phyloP scores from a whole-genome alignment of 108 stramenopile genomes.

The Cyclotella cryptica region DNA sequence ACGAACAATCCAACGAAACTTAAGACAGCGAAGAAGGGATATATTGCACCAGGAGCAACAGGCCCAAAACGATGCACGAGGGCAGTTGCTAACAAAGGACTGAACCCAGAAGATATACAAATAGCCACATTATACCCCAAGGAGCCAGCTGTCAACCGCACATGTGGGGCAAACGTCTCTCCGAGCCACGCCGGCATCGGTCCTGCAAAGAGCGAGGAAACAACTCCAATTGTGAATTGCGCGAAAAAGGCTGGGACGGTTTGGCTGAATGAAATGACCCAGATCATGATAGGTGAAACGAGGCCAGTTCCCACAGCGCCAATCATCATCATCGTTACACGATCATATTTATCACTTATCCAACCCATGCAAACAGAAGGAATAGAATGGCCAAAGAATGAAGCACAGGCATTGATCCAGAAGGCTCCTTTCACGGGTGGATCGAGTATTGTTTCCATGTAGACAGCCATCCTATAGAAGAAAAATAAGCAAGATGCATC shows the following conservation, averaged over 20 bases:
- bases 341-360: slow-evolving; percentile 60
- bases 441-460: slow-evolving; percentile 65
- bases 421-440: slow-evolving; percentile 71
- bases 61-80: slow-evolving; percentile 47
- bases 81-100: slow-evolving; percentile 66
- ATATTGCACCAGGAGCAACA: slow-evolving; percentile 57
- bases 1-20: slow-evolving; percentile 59
- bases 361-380: slow-evolving; percentile 54
- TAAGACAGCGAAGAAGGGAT: slow-evolving; percentile 47
- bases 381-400: slow-evolving; percentile 53
- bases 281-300: slow-evolving; percentile 52
- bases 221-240: slow-evolving; percentile 60
- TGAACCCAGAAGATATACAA: slow-evolving; percentile 62
- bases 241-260: slow-evolving; percentile 52
- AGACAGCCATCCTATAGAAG: slow-evolving; percentile 58
- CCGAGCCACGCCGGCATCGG: slow-evolving; percentile 69
- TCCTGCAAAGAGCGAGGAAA: slow-evolving; percentile 63
- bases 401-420: slow-evolving; percentile 61
- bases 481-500: neutral
- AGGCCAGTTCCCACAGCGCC: slow-evolving; percentile 43
- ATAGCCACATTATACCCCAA: slow-evolving; percentile 73
- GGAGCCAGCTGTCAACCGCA: slow-evolving; percentile 61
- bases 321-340: slow-evolving; percentile 56
- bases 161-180: slow-evolving; percentile 63
- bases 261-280: slow-evolving; percentile 56